Evolutionary conservation across 257 asterid genomes (phyloP), one percentile per base, ranked within the genome.

Genomic region (Nemophila menziesii): DNA sequence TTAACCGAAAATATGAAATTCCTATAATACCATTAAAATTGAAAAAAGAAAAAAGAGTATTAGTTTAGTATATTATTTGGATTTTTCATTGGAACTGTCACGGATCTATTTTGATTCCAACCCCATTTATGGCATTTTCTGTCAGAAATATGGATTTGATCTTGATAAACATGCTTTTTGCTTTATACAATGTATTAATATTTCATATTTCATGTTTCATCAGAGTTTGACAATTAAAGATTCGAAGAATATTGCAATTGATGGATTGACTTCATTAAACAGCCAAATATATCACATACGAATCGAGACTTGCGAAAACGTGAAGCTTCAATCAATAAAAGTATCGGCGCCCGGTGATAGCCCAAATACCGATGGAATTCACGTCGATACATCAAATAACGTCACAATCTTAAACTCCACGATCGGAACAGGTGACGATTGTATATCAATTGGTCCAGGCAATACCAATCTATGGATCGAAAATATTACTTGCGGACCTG

Each of bases 311-410:
- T 65, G 81, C 44, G 58, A 49, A 10, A 66, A 63, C 15, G 68
- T 49, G 3, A 62, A 39, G 24, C 14, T 80, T 2, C 56, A 23
- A 3, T 65, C 67, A 20, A 43, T 66, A 50, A 73, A 26, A 24
- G 39, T 80, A 12, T 60, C 72, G 4, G 84, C 87, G 1, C 69
- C 80, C 0, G 78, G 57, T 0, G 55, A 61, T 22, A 80, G 84
- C 54, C 87, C 87, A 0, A 80, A 77, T 60, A 80, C 93, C 1
- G 87, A 80, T 5, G 87, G 87, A 10, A 71, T 77, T 19, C 83
- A 80, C 3, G 60, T 80, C 6, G 52, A 61, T 16, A 53, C 47
- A 4, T 80, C 92, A 0, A 44, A 76, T 0, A 55, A 55, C 0
- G 79, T 80, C 29, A 60, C 74, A 4, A 73, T 76, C 3, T 23